Evolutionary conservation across 2,329 filamentous ascomycete species (phyloP), one percentile per base, ranked within the genome.

Genomic region (Myriosclerotinia duriaeana): DNA sequence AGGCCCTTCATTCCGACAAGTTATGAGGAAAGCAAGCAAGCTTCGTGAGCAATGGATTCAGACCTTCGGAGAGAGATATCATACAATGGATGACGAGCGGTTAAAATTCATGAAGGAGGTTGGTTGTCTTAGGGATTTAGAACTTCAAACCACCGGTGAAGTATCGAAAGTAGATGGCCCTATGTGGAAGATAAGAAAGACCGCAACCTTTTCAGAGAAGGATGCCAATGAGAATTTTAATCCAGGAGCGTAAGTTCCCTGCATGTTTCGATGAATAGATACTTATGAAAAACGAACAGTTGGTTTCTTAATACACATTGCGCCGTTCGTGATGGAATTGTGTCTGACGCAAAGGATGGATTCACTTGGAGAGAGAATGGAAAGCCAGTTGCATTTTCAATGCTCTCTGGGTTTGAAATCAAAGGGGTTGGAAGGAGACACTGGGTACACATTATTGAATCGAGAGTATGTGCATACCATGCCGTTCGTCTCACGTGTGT

Each of bases 301-400:
- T 87, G 83, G 85, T 87, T 84, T 83, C 74, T 85, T 22, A 84
- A 85, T 64, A 77, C 86, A 42, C 80, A 82, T 46, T 86, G 84
- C 70, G 85, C 83, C 2, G 78, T 82, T 67, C 80, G 83, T 38
- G 85, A 87, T 70, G 84, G 85, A 26, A 83, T 87, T 22, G 79
- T 85, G 11, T 78, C 76, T 9, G 79, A 76, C 63, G 78, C 78
- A 15, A 69, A 75, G 3, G 81, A 85, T 69, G 79, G 70, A 17
- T 78, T 82, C 0, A 83, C 82, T 12, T 80, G 77, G 66, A 80
- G 81, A 8, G 76, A 76, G 48, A 83, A 83, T 68, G 79, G 80
- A 11, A 65, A 69, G 8, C 76, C 80, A 56, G 76, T 79, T 2
- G 79, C 81, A 1, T 74, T 87, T n/a, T 82, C 84, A 0, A 77